A percentile compares a stretch with the other conserved stretches of the same genome.
Conservation (phyloP, 176 grass and related monocot species). For the Musa beccarii region DNA sequence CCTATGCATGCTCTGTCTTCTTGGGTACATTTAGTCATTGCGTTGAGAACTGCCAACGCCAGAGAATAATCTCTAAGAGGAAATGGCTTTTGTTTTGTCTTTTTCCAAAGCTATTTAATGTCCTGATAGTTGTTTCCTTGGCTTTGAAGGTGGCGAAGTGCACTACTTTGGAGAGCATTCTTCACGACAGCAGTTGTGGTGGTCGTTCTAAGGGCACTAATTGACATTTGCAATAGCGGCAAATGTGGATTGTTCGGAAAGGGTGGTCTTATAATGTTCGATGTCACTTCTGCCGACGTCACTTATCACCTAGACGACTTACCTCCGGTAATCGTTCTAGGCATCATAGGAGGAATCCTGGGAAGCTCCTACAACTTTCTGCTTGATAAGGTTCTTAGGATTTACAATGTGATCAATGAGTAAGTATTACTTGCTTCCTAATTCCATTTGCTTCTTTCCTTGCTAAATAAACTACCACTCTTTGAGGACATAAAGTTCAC, state of each 20-base stretch:
- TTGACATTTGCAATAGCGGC: constrained; percentile 67
- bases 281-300: constrained; percentile 63
- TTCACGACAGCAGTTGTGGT: constrained; percentile 84
- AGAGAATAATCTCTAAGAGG: no score
- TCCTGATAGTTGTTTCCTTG: not conserved
- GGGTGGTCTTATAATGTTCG: constrained; percentile 98
- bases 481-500: not conserved
- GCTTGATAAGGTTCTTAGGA: constrained; percentile 58
- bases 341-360: constrained; percentile 74
- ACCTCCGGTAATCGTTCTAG: constrained; percentile 56
- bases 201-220: constrained; percentile 74
- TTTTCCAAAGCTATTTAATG: not conserved
- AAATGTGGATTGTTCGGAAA: constrained; percentile 88
- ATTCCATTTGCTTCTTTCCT: constrained; percentile 10
- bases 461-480: not conserved
- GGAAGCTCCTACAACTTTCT: constrained; percentile 80
- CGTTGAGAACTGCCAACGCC: not conserved
- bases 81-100: no score
- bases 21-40: no score
- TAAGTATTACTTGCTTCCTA: constrained; percentile 33
- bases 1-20: not conserved
- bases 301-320: constrained; percentile 61
- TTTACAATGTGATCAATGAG: constrained; percentile 75
- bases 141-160: constrained; percentile 82
- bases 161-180: constrained; percentile 87